Percentiles rank a stretch among this genome's conserved stretches.
phyloP scores from a whole-genome alignment of 257 asterid genomes.

The Misopates orontium region DNA sequence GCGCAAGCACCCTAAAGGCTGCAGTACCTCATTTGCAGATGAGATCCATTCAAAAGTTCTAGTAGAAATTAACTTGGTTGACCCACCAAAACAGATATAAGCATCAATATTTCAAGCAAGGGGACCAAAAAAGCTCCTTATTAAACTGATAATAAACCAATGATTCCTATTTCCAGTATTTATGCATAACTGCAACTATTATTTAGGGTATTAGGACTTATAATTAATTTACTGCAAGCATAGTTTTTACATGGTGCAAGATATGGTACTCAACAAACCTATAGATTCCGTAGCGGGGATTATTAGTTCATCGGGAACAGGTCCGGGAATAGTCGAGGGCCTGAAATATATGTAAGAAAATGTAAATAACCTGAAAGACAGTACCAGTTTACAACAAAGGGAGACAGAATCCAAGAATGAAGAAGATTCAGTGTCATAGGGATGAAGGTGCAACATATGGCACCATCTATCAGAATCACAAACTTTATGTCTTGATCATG shows the following conservation, averaged over 20 bases:
- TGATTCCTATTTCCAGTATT: slow-evolving; percentile 5
- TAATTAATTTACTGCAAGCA: too few species aligned
- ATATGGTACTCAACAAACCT: slow-evolving; percentile 45
- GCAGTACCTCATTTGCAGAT: neutral
- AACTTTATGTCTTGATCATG: neutral
- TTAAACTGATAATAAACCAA: neutral
- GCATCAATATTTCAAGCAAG: neutral
- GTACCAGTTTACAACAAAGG: neutral
- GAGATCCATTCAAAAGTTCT: neutral
- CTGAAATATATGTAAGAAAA: slow-evolving; percentile 38
- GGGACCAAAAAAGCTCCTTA: neutral
- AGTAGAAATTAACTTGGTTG: neutral
- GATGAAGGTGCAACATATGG: neutral
- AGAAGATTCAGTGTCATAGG: neutral
- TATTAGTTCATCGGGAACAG: slow-evolving; percentile 85
- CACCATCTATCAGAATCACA: slow-evolving; percentile 1
- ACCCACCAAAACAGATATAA: neutral
- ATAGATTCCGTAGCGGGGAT: slow-evolving; percentile 79
- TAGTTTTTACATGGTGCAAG: neutral
- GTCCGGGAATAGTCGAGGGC: slow-evolving; percentile 95
- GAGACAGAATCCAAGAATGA: slow-evolving; percentile 4
- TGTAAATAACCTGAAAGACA: slow-evolving; percentile 4
- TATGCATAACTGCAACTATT: too few species aligned
- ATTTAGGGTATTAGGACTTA: too few species aligned
- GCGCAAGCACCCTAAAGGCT: neutral